Base-by-base conservation (phyloP, 2,329 filamentous ascomycete genomes). In the Coccinonectria pachysandricola region DNA sequence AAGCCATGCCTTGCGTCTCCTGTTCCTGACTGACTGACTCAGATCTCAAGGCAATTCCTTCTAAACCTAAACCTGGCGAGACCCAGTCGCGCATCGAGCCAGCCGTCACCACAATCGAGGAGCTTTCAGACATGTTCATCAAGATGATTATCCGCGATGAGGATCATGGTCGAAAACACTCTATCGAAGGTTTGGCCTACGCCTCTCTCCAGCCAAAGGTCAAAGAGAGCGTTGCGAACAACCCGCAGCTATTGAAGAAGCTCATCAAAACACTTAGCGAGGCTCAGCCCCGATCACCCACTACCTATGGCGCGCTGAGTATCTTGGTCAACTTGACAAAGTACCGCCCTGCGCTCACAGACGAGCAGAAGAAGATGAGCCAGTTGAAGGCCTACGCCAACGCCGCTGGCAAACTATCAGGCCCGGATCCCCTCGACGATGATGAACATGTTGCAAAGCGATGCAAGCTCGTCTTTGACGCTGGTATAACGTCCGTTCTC, bases 351-450 rank as follows among this genome's bases (percentile, higher is more conserved):
- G 63, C 64, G 6, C 64, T 87, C 20, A 79, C 84, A 0, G 88
- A 95, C 37, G 91, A 98, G 54, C 80, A 95, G 45, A 91, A 88
- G 59, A 85, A 83, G 47, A 84, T 98, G 60, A 72, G 72, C 5
- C 83, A 98, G 51, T 69, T 98, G 22, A 95, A 93, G 60, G 84
- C 86, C 3, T 98, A 96, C 45, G 91, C 91, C 9, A 84, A 93
- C 48, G 81, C 85, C 1, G 76, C 77, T 5, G 86, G 84, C 45
- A 71, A 72, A 34, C 49, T 69, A n/a, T 51, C 64, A 0, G 59
- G 66, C 3, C 62, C 69, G 1, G 74, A 87, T 46, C 71, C 74
- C 6, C 62, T 92, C 0, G 78, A 91, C 31, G 73, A 86, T 34
- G 78, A 93, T 31, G 65, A 77, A 3, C 75, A 82, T 39, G 86